phyloP scores from a whole-genome alignment of 208 protist genomes.

The Porcisia hertigi region DNA sequence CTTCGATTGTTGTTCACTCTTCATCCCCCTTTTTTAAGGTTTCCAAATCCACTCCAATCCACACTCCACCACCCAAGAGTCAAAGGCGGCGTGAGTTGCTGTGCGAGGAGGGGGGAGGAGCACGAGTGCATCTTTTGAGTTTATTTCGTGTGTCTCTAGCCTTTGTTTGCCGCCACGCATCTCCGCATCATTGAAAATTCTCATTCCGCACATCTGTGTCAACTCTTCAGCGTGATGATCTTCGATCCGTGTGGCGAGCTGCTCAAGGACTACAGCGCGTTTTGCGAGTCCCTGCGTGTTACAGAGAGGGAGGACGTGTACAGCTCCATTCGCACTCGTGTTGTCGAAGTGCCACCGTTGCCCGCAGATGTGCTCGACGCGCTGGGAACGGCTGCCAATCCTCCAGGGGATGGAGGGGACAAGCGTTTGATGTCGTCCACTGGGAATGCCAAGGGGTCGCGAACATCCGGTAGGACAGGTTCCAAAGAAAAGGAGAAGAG shows the following conservation, averaged over 20 bases:
- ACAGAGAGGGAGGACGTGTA: slow-evolving; percentile 88
- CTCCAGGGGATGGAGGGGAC: neutral
- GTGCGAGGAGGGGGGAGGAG: neutral
- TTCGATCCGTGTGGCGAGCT: slow-evolving; percentile 89
- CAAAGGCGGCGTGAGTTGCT: neutral
- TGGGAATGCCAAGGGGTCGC: slow-evolving; percentile 4
- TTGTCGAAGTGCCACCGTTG: slow-evolving; percentile 15
- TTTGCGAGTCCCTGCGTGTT: slow-evolving; percentile 78
- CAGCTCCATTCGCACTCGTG: slow-evolving; percentile 43
- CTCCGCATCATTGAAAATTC: neutral
- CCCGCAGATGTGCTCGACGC: neutral
- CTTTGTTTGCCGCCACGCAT: neutral
- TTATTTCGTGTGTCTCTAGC: neutral
- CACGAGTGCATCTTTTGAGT: neutral
- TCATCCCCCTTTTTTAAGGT: neutral
- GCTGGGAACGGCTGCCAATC: neutral
- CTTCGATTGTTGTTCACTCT: neutral
- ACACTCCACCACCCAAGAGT: neutral
- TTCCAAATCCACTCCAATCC: neutral
- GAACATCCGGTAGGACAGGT: neutral
- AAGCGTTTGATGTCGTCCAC: neutral
- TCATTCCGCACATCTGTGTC: neutral
- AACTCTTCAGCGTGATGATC: slow-evolving; percentile 32
- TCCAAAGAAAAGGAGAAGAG: slow-evolving; percentile 18
- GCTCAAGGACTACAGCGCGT: slow-evolving; percentile 85